These are phyloP conservation scores for Fraxinus angustifolia DNA, from an alignment of 305 asterid species.

Conservation along the genomic window DNA sequence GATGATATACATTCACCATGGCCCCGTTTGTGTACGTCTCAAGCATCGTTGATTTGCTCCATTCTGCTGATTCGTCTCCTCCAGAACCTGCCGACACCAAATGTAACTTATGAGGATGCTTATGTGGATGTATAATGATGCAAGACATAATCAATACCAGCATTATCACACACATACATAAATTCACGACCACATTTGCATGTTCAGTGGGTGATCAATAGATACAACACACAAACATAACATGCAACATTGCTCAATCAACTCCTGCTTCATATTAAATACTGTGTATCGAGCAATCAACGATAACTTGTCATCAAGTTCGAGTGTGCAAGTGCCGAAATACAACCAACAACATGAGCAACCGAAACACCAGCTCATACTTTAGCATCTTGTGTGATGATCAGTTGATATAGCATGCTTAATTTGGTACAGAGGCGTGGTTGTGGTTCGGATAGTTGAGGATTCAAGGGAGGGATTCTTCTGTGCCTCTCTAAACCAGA, in stretches of 20 bases:
- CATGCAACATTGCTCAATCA: not conserved
- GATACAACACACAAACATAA: not conserved
- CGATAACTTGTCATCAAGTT: not conserved
- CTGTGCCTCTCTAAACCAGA: not conserved
- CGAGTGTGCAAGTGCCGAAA: not conserved
- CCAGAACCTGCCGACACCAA: slow-evolving; percentile 46
- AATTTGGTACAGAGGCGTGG: not conserved
- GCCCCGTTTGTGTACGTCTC: slow-evolving; percentile 87
- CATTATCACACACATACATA: not conserved
- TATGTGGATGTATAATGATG: not conserved
- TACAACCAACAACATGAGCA: not conserved
- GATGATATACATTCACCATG: slow-evolving; percentile 48
- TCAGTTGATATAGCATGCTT: not conserved
- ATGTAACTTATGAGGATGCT: not conserved
- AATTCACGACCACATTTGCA: not conserved
- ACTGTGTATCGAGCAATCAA: not conserved
- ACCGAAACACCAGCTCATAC: not conserved
- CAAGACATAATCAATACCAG: not conserved
- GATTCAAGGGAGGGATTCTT: not conserved
- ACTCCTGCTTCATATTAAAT: not conserved
- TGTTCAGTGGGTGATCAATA: not conserved
- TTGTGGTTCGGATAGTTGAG: not conserved
- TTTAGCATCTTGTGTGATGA: not conserved
- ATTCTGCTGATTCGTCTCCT: slow-evolving; percentile 57
- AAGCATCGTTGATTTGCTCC: slow-evolving; percentile 63